Conservation (phyloP, 768 basidiomycete genomes). For the Mycena alexandri region DNA sequence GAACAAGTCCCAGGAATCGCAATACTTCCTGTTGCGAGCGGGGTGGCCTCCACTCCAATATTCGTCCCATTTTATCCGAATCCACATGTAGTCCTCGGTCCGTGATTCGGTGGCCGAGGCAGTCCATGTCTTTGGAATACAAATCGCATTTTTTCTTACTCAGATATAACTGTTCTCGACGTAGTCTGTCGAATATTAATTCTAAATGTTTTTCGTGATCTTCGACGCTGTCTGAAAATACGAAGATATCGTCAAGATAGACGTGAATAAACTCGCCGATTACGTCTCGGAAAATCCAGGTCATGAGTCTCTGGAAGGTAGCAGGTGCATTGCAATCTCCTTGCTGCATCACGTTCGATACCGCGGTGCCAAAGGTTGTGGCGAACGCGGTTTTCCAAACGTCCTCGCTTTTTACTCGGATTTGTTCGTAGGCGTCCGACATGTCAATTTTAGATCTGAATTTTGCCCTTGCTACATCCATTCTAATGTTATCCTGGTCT, state of each 20-base stretch:
- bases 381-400: conserved; percentile 40
- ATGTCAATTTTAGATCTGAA: too few relatives aligned
- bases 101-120: conserved; percentile 6
- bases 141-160: conserved; percentile 42
- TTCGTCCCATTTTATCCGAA: neutral
- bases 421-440: conserved; percentile 53
- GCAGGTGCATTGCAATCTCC: too few relatives aligned
- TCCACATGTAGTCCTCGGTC: conserved; percentile 1
- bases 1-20: conserved; percentile 1
- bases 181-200: conserved; percentile 40
- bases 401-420: conserved; percentile 39
- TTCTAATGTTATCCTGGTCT: too few relatives aligned
- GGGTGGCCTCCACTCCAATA: conserved; percentile 3
- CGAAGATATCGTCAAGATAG: too few relatives aligned
- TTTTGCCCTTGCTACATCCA: too few relatives aligned
- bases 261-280: too few relatives aligned
- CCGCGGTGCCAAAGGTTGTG: conserved; percentile 17
- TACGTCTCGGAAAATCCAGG: too few relatives aligned
- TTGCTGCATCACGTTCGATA: conserved; percentile 34
- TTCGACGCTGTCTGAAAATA: too few relatives aligned
- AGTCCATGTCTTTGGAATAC: too few relatives aligned
- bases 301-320: too few relatives aligned
- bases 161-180: conserved; percentile 41
- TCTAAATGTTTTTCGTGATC: too few relatives aligned
- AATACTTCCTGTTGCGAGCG: conserved; percentile 5